phyloP scores from a whole-genome alignment of 2,329 filamentous ascomycete species.

The Calonectria pseudoturangicola region DNA sequence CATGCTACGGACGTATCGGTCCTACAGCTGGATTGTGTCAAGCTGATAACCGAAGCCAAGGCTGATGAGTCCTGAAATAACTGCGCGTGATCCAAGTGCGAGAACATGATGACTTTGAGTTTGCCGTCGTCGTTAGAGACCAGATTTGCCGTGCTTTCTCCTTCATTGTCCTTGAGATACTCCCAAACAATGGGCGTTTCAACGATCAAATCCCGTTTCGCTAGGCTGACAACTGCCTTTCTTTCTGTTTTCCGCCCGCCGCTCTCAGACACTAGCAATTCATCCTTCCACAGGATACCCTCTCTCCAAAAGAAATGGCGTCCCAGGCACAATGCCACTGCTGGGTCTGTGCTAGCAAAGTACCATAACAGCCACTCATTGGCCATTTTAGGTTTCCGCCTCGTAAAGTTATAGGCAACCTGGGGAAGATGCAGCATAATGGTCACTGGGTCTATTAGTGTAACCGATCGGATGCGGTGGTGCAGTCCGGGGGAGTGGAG shows the following conservation, averaged over 20 bases:
- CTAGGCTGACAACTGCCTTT: slow-evolving; percentile 74
- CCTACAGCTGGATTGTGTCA: slow-evolving; percentile 55
- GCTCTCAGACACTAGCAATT: slow-evolving; percentile 64
- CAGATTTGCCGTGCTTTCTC: slow-evolving; percentile 43
- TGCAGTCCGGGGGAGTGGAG: slow-evolving; percentile 69
- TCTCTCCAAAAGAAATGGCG: slow-evolving; percentile 83
- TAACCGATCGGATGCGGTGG: slow-evolving; percentile 68
- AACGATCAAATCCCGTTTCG: slow-evolving; percentile 79
- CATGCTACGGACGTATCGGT: slow-evolving; percentile 37
- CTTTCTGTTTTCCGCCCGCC: slow-evolving; percentile 51
- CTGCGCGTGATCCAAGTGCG: slow-evolving; percentile 78
- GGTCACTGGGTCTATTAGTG: slow-evolving; percentile 77
- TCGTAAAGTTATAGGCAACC: slow-evolving; percentile 83
- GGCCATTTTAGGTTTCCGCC: slow-evolving; percentile 70
- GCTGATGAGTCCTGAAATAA: slow-evolving; percentile 68
- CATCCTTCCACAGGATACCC: slow-evolving; percentile 82
- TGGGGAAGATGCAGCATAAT: slow-evolving; percentile 81
- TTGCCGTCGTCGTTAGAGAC: slow-evolving; percentile 39
- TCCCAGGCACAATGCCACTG: slow-evolving; percentile 78
- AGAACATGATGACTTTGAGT: slow-evolving; percentile 77
- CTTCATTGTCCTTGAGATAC: slow-evolving; percentile 67
- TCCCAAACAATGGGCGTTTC: slow-evolving; percentile 74
- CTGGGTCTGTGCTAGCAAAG: slow-evolving; percentile 80
- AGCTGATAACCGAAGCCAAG: slow-evolving; percentile 55
- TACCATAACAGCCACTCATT: slow-evolving; percentile 84